Percentiles rank a stretch among this genome's conserved stretches.
phyloP scores from a whole-genome alignment of 495 filamentous ascomycete genomes.

The Delitschia confertaspora region DNA sequence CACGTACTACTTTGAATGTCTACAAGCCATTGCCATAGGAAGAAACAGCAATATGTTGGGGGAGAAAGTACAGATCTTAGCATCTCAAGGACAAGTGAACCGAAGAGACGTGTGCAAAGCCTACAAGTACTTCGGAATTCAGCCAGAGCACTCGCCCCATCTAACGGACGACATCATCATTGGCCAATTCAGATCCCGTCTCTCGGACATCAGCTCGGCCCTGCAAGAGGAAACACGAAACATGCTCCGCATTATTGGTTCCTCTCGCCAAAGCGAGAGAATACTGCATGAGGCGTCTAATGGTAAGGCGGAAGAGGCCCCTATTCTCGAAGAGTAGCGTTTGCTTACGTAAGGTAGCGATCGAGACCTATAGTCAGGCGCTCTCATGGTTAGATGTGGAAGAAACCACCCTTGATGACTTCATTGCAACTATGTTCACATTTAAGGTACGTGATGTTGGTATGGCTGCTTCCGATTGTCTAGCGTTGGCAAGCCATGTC shows the following conservation, averaged over 20 bases:
- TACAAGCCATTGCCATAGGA: conserved; percentile 37
- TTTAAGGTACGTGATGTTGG: conserved; percentile 43
- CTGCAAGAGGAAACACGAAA: conserved; percentile 45
- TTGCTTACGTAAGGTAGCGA: no score
- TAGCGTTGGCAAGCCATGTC: background rate
- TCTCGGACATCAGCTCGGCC: conserved; percentile 37
- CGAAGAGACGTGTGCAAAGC: conserved; percentile 39
- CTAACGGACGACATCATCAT: conserved; percentile 50
- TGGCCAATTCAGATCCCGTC: conserved; percentile 46
- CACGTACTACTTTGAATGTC: conserved; percentile 43
- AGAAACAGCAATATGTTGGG: conserved; percentile 38
- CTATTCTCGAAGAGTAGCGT: background rate
- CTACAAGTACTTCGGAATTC: conserved; percentile 47
- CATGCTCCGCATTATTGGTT: conserved; percentile 49
- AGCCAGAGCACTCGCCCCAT: conserved; percentile 27
- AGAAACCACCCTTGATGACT: conserved; percentile 47
- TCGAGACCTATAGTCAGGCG: conserved; percentile 55
- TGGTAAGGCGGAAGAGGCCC: conserved; percentile 31
- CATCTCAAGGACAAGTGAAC: conserved; percentile 37
- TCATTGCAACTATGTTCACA: conserved; percentile 49
- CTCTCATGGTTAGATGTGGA: conserved; percentile 49
- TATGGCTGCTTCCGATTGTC: background rate
- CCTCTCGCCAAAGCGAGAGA: conserved; percentile 42
- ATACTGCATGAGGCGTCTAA: conserved; percentile 50
- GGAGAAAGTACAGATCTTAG: conserved; percentile 35